These are phyloP conservation scores for Zasmidium angulare DNA, from an alignment of 2,329 filamentous ascomycete species.

Conservation along the genomic window DNA sequence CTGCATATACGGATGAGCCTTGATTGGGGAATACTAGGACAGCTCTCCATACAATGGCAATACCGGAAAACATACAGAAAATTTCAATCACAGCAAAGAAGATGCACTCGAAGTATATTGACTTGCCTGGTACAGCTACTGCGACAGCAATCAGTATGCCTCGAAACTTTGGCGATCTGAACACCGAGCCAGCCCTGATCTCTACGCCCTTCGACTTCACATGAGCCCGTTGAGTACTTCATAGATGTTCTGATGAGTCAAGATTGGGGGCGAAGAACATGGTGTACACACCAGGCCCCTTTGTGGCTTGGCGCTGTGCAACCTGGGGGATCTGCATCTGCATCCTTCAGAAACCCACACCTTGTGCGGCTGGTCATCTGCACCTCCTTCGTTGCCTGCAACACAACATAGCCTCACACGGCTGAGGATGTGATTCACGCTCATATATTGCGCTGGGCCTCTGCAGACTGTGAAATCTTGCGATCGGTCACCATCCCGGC, in stretches of 20 bases:
- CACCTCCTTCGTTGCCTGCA: neutral
- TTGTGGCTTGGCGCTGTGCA: neutral
- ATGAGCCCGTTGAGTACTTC: neutral
- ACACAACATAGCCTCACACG: neutral
- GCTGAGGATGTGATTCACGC: neutral
- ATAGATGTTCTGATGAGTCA: neutral
- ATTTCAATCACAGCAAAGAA: too few relatives aligned
- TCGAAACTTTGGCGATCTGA: too few relatives aligned
- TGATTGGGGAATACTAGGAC: conserved; percentile 10
- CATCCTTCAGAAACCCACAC: neutral
- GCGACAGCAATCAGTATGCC: too few relatives aligned
- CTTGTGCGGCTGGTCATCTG: conserved; percentile 1
- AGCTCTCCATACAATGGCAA: neutral
- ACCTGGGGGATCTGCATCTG: neutral
- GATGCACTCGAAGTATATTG: too few relatives aligned
- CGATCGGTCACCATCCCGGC: neutral
- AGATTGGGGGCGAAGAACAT: neutral
- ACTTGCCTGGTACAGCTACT: too few relatives aligned
- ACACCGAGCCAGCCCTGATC: too few relatives aligned
- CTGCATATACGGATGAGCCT: conserved; percentile 33
- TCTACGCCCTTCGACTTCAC: too few relatives aligned
- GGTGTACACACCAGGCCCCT: neutral
- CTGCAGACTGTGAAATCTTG: neutral
- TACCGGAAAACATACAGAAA: too few relatives aligned
- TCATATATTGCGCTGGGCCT: neutral